phyloP scores from a whole-genome alignment of 768 basidiomycete species.

The Cytidiella melzeri region DNA sequence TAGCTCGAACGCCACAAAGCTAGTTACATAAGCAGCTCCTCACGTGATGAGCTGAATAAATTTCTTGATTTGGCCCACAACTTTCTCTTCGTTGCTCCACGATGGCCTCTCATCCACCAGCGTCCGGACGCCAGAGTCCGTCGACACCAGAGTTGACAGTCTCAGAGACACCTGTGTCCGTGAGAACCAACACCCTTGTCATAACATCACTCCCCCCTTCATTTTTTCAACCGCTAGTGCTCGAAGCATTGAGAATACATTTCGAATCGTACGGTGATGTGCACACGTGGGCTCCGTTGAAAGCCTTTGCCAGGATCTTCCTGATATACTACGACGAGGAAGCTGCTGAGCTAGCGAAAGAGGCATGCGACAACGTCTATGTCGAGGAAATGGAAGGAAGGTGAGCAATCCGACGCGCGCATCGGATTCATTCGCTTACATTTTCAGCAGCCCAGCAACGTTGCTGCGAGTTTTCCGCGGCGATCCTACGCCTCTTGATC shows the following conservation, averaged over 20 bases:
- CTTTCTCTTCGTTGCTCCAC: conserved; percentile 8
- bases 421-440: neutral
- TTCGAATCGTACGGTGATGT: conserved; percentile 77
- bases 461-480: conserved; percentile 68
- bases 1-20: too few relatives aligned
- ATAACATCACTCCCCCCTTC: conserved; percentile 70
- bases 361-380: conserved; percentile 55
- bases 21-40: too few relatives aligned
- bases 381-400: conserved; percentile 45
- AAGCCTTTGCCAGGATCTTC: conserved; percentile 75
- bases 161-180: neutral
- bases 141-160: conserved; percentile 7
- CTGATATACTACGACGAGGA: conserved; percentile 66
- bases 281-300: conserved; percentile 87
- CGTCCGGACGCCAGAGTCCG: neutral
- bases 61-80: conserved; percentile 9
- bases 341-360: conserved; percentile 63
- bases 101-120: neutral
- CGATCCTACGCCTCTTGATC: conserved; percentile 58
- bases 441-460: conserved; percentile 36
- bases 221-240: conserved; percentile 70
- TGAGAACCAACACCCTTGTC: conserved; percentile 75
- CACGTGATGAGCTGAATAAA: too few relatives aligned
- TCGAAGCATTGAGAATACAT: conserved; percentile 60
- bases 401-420: conserved; percentile 28